These are phyloP conservation scores for Vitis rupestris DNA, from an alignment of 164 flowering plant species.

Conservation along the genomic window DNA sequence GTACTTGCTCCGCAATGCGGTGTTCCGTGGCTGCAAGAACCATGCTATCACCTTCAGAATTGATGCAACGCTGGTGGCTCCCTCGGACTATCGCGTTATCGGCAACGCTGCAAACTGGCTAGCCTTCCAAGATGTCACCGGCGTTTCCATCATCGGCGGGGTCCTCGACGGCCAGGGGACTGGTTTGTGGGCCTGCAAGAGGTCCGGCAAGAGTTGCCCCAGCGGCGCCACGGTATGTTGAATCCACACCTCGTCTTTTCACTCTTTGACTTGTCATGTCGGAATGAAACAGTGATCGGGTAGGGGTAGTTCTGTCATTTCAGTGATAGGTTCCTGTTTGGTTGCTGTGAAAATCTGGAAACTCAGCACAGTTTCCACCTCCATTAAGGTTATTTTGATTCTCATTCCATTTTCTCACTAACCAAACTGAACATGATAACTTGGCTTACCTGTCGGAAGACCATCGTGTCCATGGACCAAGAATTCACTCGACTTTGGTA, in stretches of 20 bases:
- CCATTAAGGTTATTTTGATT: too few relatives aligned
- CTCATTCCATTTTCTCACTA: too few relatives aligned
- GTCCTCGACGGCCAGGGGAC: constrained; percentile 48
- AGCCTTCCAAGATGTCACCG: constrained; percentile 29
- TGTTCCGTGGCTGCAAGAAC: constrained; percentile 47
- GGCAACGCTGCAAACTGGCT: constrained; percentile 42
- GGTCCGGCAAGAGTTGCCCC: constrained; percentile 46
- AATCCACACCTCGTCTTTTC: not conserved
- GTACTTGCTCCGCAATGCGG: constrained; percentile 24
- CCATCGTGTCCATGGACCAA: too few relatives aligned
- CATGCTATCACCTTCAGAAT: constrained; percentile 32
- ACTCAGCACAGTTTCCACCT: too few relatives aligned
- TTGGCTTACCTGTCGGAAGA: too few relatives aligned
- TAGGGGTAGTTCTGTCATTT: not conserved
- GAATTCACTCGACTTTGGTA: too few relatives aligned
- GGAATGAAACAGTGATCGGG: too few relatives aligned
- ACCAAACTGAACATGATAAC: too few relatives aligned
- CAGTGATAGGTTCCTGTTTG: too few relatives aligned
- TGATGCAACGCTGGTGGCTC: constrained; percentile 61
- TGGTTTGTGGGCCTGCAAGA: constrained; percentile 51
- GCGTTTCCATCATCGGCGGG: constrained; percentile 39
- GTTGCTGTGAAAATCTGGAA: too few relatives aligned
- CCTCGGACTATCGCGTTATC: constrained; percentile 35
- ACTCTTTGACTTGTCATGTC: too few relatives aligned
- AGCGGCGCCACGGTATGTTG: constrained; percentile 47